Evolutionary conservation across 2,329 filamentous ascomycete genomes (phyloP).

Genomic region (Penicillium hesseltinei): DNA sequence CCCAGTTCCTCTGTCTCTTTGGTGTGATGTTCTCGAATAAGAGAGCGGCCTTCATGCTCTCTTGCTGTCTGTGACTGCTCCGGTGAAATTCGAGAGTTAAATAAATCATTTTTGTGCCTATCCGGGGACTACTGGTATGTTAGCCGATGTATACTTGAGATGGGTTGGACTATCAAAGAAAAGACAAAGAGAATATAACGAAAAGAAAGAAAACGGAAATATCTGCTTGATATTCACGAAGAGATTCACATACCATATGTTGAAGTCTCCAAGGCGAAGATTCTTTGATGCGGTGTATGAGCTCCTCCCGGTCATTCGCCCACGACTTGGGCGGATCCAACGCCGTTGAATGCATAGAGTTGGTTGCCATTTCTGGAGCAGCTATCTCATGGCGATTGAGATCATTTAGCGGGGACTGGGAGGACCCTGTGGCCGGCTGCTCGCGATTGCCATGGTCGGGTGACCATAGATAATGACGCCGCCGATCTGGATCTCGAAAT

Average conservation of each 20-base stretch:
- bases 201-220: neutral
- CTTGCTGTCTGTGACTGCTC: constrained; percentile 20
- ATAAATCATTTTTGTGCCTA: constrained; percentile 2
- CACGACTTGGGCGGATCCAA: constrained; percentile 22
- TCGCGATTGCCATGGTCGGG: constrained; percentile 19
- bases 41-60: constrained; percentile 14
- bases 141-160: constrained; percentile 1
- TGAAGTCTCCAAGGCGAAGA: constrained; percentile 71
- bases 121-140: constrained; percentile 13
- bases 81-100: constrained; percentile 28
- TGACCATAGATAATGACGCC: constrained; percentile 29
- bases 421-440: constrained; percentile 13
- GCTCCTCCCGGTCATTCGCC: constrained; percentile 63
- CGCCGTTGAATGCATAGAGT: constrained; percentile 15
- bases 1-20: constrained; percentile 47
- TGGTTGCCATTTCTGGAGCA: constrained; percentile 14
- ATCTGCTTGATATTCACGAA: neutral
- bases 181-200: neutral
- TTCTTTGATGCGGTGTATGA: constrained; percentile 84
- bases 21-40: constrained; percentile 27
- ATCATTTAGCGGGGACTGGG: constrained; percentile 16
- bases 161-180: neutral
- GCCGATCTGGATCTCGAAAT: constrained; percentile 36
- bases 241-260: constrained; percentile 51
- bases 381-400: constrained; percentile 3